Evolutionary conservation across 129 eudicot species (phyloP).

Genomic region (Saussurea involucrata): DNA sequence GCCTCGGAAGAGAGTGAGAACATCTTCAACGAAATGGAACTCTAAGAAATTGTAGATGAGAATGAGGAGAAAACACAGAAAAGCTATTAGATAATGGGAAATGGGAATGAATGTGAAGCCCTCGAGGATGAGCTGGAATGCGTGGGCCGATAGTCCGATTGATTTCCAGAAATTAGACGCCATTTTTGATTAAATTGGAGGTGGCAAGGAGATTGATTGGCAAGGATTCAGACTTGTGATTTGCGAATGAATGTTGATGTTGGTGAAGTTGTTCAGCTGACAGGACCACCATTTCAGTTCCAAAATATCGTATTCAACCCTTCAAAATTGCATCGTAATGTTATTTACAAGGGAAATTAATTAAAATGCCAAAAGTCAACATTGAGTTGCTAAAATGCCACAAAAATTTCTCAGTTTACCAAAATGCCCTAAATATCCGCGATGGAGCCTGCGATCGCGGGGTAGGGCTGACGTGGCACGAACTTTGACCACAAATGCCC

Average conservation of each 20-base stretch:
- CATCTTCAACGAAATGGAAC: slow-evolving; percentile 59
- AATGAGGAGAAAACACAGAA: slow-evolving; percentile 15
- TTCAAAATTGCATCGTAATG: background rate
- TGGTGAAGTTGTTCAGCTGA: slow-evolving; percentile 5
- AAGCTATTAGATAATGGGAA: slow-evolving; percentile 37
- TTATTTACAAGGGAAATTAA: too few relatives aligned
- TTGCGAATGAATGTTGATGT: background rate
- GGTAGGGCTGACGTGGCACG: too few relatives aligned
- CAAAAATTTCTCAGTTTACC: too few relatives aligned
- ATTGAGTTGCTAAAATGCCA: too few relatives aligned
- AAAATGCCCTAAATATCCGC: too few relatives aligned
- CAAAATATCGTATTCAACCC: background rate
- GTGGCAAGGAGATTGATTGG: background rate
- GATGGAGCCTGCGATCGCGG: too few relatives aligned
- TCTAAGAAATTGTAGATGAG: slow-evolving; percentile 62
- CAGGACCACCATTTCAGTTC: background rate
- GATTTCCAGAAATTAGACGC: slow-evolving; percentile 7
- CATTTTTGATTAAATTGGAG: background rate
- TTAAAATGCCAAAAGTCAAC: too few relatives aligned
- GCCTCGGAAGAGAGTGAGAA: slow-evolving; percentile 58
- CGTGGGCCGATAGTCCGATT: slow-evolving; percentile 16
- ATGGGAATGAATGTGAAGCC: slow-evolving; percentile 42
- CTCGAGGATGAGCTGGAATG: slow-evolving; percentile 35
- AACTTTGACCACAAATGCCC: too few relatives aligned
- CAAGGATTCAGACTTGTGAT: background rate